These are phyloP conservation scores for Brachypodium distachyon DNA, from an alignment of 202 grass and related monocot genomes.

Conservation along the genomic window DNA sequence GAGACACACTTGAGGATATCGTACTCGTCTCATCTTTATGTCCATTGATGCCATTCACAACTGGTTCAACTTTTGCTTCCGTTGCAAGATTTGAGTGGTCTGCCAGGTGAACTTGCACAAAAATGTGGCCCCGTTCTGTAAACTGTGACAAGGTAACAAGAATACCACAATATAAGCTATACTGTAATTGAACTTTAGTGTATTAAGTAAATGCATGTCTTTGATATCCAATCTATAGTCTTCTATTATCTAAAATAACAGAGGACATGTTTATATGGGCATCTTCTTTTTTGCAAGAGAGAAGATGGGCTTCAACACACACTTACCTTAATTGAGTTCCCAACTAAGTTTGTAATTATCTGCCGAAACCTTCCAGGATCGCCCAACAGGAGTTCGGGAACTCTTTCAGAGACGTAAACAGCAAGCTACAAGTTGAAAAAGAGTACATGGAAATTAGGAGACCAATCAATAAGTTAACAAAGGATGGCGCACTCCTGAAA, in stretches of 20 bases:
- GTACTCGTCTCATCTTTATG: constrained; percentile 46
- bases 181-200: neutral
- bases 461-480: constrained; percentile 21
- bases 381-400: constrained; percentile 85
- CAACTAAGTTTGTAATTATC: constrained; percentile 97
- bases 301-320: neutral
- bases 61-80: constrained; percentile 55
- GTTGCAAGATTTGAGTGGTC: constrained; percentile 70
- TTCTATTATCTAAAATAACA: no score
- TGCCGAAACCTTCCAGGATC: constrained; percentile 96
- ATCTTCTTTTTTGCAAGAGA: neutral
- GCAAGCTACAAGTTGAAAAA: constrained; percentile 54
- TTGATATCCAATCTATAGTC: neutral
- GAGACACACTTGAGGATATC: constrained; percentile 19
- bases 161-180: constrained; percentile 16
- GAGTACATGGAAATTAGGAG: constrained; percentile 17
- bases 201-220: neutral
- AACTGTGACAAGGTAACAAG: constrained; percentile 52
- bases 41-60: constrained; percentile 41
- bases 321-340: constrained; percentile 93
- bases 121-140: constrained; percentile 81
- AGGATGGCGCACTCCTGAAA: neutral
- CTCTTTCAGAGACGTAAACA: constrained; percentile 88
- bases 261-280: neutral
- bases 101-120: constrained; percentile 93